Conservation (phyloP, 2,329 filamentous ascomycete species). For the Sporothrix protearum region DNA sequence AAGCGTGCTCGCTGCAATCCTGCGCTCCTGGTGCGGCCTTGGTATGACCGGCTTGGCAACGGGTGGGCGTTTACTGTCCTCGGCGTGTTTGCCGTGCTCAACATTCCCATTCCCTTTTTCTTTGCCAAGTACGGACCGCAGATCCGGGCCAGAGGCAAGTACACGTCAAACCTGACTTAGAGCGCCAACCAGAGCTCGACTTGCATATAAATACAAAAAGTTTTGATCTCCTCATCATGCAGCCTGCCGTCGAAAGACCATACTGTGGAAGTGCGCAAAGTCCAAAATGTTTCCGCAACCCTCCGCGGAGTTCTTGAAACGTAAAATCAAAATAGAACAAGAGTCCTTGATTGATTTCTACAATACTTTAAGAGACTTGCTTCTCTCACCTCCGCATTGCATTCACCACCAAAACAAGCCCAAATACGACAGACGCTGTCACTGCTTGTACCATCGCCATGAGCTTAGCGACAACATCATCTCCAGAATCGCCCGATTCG, state of each 20-base stretch:
- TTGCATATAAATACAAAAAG: background rate
- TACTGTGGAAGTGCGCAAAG: no score
- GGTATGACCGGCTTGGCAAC: slow-evolving; percentile 60
- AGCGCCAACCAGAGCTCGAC: background rate
- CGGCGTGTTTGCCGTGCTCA: slow-evolving; percentile 42
- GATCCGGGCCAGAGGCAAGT: background rate
- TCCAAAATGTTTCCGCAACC: background rate
- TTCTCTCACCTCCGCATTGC: background rate
- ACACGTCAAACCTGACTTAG: background rate
- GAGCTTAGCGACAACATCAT: background rate
- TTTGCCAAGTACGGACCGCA: slow-evolving; percentile 1
- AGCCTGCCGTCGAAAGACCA: no score
- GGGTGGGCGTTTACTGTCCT: slow-evolving; percentile 56
- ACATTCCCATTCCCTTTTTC: slow-evolving; percentile 53
- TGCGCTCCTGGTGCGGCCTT: slow-evolving; percentile 55
- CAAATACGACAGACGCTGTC: no score
- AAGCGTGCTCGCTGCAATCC: slow-evolving; percentile 53
- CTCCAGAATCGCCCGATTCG: background rate
- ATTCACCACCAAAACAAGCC: background rate
- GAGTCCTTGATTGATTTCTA: no score
- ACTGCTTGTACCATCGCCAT: background rate
- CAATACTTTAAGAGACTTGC: background rate
- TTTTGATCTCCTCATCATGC: no score
- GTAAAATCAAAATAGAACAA: no score
- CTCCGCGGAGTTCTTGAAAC: background rate